phyloP scores from a whole-genome alignment of 768 basidiomycete species.

The Termitomyces titanicus region DNA sequence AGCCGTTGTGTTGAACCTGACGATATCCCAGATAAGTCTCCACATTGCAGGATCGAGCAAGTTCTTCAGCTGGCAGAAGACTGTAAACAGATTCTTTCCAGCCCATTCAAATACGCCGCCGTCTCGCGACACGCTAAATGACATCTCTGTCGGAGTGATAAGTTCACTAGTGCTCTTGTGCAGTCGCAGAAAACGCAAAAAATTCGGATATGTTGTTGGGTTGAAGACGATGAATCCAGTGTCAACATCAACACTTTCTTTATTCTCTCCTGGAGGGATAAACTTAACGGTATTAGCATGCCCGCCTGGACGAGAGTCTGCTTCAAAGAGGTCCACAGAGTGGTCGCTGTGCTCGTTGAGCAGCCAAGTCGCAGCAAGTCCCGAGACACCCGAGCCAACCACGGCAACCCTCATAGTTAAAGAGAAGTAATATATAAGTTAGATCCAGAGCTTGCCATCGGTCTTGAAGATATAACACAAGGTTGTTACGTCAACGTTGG shows the following conservation, averaged over 20 bases:
- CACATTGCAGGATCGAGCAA: conserved; percentile 65
- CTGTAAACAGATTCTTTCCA: conserved; percentile 52
- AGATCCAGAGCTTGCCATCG: not conserved
- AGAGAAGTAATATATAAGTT: not conserved
- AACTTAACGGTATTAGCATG: conserved; percentile 75
- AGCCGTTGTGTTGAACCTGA: conserved; percentile 71
- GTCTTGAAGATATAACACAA: not conserved
- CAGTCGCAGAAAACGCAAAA: conserved; percentile 60
- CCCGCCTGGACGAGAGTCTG: conserved; percentile 63
- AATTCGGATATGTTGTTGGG: conserved; percentile 75
- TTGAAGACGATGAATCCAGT: conserved; percentile 73
- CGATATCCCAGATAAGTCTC: conserved; percentile 67
- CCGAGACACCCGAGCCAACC: conserved; percentile 75
- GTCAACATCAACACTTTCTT: conserved; percentile 53
- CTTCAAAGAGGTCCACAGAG: conserved; percentile 73
- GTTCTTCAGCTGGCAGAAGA: conserved; percentile 67
- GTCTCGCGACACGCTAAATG: conserved; percentile 75
- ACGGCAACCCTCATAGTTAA: conserved; percentile 60
- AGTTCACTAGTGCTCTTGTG: conserved; percentile 37
- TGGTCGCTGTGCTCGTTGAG: conserved; percentile 73
- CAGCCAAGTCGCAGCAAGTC: conserved; percentile 75
- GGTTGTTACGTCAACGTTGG: not conserved
- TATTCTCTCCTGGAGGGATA: conserved; percentile 28
- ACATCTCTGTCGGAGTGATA: conserved; percentile 66
- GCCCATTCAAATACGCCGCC: conserved; percentile 74